Percentiles rank a stretch among this genome's conserved stretches.
Evolutionary conservation across 257 asterid species (phyloP).

Genomic region (Przewalskia tangutica): DNA sequence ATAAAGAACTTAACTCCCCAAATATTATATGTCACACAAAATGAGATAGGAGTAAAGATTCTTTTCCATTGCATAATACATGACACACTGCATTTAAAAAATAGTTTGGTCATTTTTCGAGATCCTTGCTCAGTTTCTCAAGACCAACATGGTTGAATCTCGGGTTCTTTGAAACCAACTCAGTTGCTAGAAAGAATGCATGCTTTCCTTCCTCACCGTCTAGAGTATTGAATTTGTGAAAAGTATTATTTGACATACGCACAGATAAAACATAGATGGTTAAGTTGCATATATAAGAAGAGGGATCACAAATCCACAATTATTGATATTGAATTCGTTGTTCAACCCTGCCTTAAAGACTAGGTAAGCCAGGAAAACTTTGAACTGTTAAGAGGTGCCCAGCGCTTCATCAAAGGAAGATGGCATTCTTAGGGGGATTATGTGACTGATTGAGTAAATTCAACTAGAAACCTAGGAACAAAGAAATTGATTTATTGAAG

Average conservation of each 20-base stretch:
- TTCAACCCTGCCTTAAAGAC: neutral
- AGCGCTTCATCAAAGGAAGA: neutral
- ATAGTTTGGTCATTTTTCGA: neutral
- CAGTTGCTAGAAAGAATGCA: neutral
- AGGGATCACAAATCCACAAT: neutral
- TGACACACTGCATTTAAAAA: neutral
- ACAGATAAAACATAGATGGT: neutral
- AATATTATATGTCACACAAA: no score
- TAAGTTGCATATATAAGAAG: neutral
- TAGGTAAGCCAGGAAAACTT: neutral
- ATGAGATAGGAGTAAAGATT: no score
- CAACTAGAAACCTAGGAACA: no score
- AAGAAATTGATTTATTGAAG: no score
- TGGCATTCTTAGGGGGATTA: neutral
- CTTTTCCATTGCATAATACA: neutral
- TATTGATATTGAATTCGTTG: neutral
- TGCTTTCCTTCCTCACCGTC: no score
- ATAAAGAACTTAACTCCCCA: no score
- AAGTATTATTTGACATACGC: neutral
- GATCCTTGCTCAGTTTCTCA: no score
- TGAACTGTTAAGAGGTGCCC: neutral
- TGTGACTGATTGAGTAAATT: no score
- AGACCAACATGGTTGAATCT: no score
- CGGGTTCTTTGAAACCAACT: neutral
- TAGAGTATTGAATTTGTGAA: neutral